These are phyloP conservation scores for Tolypocladium inflatum DNA, from an alignment of 2,329 filamentous ascomycete genomes.

Conservation along the genomic window DNA sequence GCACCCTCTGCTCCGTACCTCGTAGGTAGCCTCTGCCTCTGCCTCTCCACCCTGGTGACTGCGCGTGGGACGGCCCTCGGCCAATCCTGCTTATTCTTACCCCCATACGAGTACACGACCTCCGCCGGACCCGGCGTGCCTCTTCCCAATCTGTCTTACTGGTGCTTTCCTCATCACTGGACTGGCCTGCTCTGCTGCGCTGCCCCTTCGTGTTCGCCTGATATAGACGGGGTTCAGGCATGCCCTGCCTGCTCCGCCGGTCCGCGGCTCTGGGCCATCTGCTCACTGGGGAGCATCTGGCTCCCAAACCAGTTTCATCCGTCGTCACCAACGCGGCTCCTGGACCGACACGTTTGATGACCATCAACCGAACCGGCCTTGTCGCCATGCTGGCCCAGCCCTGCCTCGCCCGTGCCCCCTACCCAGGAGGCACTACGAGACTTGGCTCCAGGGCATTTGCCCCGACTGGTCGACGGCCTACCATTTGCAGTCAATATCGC, in stretches of 20 bases:
- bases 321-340: not conserved
- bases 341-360: not conserved
- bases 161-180: not conserved
- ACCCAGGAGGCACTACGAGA: conserved; percentile 1
- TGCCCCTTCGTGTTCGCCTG: not conserved
- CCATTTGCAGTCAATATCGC: not conserved
- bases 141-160: not conserved
- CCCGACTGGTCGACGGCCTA: conserved; percentile 3
- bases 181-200: not conserved
- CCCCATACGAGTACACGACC: not conserved
- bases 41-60: not conserved
- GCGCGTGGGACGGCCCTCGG: not conserved
- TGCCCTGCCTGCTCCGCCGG: not conserved
- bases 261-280: conserved; percentile 2
- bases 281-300: not conserved
- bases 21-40: not conserved
- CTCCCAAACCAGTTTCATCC: conserved; percentile 1
- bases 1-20: not conserved
- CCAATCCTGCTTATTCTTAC: not conserved
- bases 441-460: conserved; percentile 2
- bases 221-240: not conserved
- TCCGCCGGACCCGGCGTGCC: not conserved
- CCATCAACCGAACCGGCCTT: not conserved
- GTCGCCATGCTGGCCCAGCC: not conserved
- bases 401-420: not conserved